Evolutionary conservation across 202 grass and related monocot species (phyloP).

Genomic region (Bolboschoenoplectus hybrid): DNA sequence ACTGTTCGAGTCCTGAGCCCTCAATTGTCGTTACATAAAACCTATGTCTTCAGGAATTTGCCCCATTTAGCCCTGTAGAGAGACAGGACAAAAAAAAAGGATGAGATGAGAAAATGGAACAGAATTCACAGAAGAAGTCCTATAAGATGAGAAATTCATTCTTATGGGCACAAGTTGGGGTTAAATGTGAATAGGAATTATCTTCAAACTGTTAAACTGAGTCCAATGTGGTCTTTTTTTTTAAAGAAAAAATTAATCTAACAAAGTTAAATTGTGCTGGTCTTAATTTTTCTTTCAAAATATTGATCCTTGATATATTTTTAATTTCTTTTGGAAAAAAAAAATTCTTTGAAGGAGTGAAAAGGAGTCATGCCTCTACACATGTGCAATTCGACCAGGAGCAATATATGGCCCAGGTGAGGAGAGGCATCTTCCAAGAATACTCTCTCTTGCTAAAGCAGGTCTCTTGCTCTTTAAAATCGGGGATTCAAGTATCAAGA

Average conservation of each 20-base stretch:
- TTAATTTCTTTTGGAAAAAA: slow-evolving; percentile 25
- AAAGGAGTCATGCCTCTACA: slow-evolving; percentile 60
- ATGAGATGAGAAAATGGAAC: background rate
- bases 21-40: background rate
- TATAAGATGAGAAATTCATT: slow-evolving; percentile 6
- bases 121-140: background rate
- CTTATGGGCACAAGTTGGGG: background rate
- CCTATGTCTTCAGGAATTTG: background rate
- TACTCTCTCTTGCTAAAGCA: slow-evolving; percentile 81
- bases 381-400: slow-evolving; percentile 81
- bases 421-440: slow-evolving; percentile 84
- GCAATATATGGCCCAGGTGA: slow-evolving; percentile 95
- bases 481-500: slow-evolving; percentile 68
- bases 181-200: background rate
- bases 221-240: background rate
- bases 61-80: background rate
- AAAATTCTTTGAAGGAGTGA: slow-evolving; percentile 46
- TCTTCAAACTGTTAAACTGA: background rate
- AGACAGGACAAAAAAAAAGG: background rate
- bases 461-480: slow-evolving; percentile 75
- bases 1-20: background rate
- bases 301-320: slow-evolving; percentile 30
- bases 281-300: background rate
- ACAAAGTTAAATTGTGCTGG: background rate
- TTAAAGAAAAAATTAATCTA: background rate